Evolutionary conservation across 176 grass and related monocot species (phyloP).

Genomic region (Musa troglodytarum): DNA sequence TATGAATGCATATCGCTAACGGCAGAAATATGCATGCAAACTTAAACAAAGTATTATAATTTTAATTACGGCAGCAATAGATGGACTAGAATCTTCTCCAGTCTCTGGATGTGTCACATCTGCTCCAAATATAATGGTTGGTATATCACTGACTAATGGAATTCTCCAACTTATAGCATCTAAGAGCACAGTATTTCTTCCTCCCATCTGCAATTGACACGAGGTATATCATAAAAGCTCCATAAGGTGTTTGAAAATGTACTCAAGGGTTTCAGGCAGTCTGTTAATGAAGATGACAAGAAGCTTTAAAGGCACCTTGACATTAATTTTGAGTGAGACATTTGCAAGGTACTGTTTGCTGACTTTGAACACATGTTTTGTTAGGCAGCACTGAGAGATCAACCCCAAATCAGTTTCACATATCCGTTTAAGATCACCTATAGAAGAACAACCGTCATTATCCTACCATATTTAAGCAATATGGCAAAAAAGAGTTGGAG

Average conservation of each 20-base stretch:
- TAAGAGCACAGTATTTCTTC: conserved; percentile 92
- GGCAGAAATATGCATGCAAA: conserved; percentile 5
- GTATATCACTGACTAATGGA: conserved; percentile 97
- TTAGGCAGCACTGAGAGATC: conserved; percentile 94
- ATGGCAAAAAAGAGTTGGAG: not conserved
- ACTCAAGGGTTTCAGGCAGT: not conserved
- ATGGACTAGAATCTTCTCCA: conserved; percentile 92
- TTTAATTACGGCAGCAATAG: conserved; percentile 77
- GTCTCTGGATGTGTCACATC: conserved; percentile 99
- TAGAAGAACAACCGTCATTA: conserved; percentile 6
- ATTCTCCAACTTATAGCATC: conserved; percentile 98
- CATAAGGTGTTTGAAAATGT: not conserved
- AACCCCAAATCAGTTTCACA: conserved; percentile 98
- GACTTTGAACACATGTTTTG: conserved; percentile 98
- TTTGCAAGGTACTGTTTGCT: conserved; percentile 99
- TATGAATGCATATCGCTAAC: not conserved
- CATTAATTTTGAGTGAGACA: conserved; percentile 99
- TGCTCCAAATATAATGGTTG: conserved; percentile 98
- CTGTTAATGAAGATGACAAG: not conserved
- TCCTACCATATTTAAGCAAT: not conserved
- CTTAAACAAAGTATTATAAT: not conserved
- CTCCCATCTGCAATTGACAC: conserved; percentile 63
- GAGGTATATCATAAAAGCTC: not conserved
- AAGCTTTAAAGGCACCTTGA: conserved; percentile 52
- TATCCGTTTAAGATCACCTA: conserved; percentile 97